phyloP scores from a whole-genome alignment of 2,329 filamentous ascomycete genomes.

The Epichloe sibirici region DNA sequence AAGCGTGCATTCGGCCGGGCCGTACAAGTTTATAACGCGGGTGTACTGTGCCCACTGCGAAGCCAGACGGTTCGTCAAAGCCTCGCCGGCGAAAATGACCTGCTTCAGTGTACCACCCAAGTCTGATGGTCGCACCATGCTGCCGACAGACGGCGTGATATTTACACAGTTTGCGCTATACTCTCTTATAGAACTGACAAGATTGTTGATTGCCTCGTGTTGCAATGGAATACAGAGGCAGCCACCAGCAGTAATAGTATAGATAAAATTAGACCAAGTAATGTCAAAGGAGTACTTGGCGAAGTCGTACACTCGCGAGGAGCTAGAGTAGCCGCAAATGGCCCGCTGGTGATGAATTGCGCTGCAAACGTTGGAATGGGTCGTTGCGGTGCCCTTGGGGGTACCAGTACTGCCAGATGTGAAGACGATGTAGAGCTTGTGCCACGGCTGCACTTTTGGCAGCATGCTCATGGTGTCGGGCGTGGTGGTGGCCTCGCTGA shows the following conservation, averaged over 20 bases:
- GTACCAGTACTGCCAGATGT: conserved; percentile 12
- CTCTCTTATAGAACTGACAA: conserved; percentile 6
- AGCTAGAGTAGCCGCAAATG: conserved; percentile 7
- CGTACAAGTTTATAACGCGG: conserved; percentile 13
- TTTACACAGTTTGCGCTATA: conserved; percentile 8
- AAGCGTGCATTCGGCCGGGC: conserved; percentile 11
- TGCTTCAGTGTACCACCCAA: conserved; percentile 6
- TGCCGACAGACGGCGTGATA: conserved; percentile 11
- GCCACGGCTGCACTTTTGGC: conserved; percentile 7
- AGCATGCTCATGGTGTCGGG: conserved; percentile 8
- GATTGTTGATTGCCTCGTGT: conserved; percentile 7
- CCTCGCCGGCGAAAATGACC: conserved; percentile 10
- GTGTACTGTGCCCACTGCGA: conserved; percentile 5
- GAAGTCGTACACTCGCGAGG: conserved; percentile 10
- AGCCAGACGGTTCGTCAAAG: conserved; percentile 2
- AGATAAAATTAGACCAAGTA: conserved; percentile 1
- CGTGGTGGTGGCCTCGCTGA: background rate
- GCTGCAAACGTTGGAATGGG: conserved; percentile 12
- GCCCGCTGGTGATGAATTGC: conserved; percentile 10
- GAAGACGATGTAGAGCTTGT: conserved; percentile 11
- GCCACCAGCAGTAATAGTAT: conserved; percentile 3
- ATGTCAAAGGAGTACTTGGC: conserved; percentile 5
- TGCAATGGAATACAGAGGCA: conserved; percentile 11
- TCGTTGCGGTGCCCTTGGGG: conserved; percentile 14
- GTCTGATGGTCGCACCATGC: conserved; percentile 5